Percentiles rank a stretch among this genome's conserved stretches.
phyloP scores from a whole-genome alignment of 345 rosid species.

The Syzygium grande region DNA sequence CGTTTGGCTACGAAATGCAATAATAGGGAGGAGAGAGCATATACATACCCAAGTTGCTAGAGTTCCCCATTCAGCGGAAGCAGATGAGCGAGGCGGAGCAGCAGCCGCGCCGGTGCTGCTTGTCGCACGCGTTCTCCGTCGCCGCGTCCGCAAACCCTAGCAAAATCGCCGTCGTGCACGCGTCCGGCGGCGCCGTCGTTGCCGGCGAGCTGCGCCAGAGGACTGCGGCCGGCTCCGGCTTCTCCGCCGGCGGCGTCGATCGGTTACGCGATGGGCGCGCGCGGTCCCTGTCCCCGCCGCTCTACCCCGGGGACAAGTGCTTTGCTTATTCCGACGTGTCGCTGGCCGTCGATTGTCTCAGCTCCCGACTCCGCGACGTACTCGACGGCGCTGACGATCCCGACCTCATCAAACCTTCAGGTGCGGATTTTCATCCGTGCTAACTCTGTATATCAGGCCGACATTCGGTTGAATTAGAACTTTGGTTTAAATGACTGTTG shows the following conservation, averaged over 20 bases:
- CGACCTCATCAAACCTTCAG: constrained; percentile 25
- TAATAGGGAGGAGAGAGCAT: background rate
- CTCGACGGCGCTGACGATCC: constrained; percentile 37
- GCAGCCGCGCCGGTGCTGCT: constrained; percentile 37
- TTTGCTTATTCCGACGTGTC: constrained; percentile 53
- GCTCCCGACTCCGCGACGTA: constrained; percentile 37
- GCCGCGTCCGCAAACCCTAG: constrained; percentile 40
- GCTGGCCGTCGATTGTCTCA: constrained; percentile 44
- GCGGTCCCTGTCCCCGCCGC: constrained; percentile 18
- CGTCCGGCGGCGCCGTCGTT: constrained; percentile 12
- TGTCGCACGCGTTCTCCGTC: constrained; percentile 47
- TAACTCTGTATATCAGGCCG: background rate
- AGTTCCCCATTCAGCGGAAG: background rate
- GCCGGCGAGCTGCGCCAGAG: constrained; percentile 6
- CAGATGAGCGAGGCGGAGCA: constrained; percentile 1
- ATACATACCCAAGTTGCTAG: background rate
- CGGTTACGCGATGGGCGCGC: background rate
- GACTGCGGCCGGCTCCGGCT: background rate
- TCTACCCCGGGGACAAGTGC: constrained; percentile 50
- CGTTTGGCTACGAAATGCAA: background rate
- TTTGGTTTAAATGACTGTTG: background rate
- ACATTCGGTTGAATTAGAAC: background rate
- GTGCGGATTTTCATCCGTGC: constrained; percentile 8
- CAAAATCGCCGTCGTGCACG: constrained; percentile 52
- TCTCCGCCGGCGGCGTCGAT: background rate